These are phyloP conservation scores for Leccinum barrowsii DNA, from an alignment of 768 basidiomycete species.

Conservation along the genomic window DNA sequence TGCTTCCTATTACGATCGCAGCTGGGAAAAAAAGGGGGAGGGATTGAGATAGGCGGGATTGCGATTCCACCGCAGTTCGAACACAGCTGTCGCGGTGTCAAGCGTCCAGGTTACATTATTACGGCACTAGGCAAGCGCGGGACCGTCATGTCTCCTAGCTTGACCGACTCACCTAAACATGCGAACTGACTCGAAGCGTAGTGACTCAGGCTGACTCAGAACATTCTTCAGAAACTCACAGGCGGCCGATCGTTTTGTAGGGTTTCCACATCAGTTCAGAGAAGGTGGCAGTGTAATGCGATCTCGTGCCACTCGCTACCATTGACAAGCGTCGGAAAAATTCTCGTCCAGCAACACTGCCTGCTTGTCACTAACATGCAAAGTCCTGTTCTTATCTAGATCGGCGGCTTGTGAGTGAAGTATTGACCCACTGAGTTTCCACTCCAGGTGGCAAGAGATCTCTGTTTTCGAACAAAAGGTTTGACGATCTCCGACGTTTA, in stretches of 20 bases:
- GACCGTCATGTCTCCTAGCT: not conserved
- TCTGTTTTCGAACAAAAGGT: not conserved
- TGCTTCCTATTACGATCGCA: slow-evolving; percentile 13
- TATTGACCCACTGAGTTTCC: too few relatives aligned
- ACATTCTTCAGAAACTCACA: not conserved
- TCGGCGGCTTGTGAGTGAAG: too few relatives aligned
- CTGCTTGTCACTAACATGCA: not conserved
- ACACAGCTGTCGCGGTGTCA: slow-evolving; percentile 17
- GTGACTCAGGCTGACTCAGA: not conserved
- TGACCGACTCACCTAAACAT: not conserved
- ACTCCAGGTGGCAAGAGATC: too few relatives aligned
- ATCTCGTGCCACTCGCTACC: not conserved
- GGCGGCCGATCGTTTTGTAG: not conserved
- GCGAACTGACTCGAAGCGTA: not conserved
- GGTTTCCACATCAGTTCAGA: not conserved
- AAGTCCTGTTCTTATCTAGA: not conserved
- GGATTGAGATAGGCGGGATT: not conserved
- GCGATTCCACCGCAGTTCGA: not conserved
- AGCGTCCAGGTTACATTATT: slow-evolving; percentile 1
- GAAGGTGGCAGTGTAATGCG: slow-evolving; percentile 3
- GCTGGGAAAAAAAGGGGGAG: not conserved
- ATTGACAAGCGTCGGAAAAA: not conserved
- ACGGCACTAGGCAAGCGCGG: slow-evolving; percentile 10
- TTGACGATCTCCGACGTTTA: not conserved
- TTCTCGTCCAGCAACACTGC: slow-evolving; percentile 3